A percentile compares a stretch with the other conserved stretches of the same genome.
These are phyloP conservation scores for Spatholobus suberectus DNA, from an alignment of 306 rosid genomes.

Conservation along the genomic window DNA sequence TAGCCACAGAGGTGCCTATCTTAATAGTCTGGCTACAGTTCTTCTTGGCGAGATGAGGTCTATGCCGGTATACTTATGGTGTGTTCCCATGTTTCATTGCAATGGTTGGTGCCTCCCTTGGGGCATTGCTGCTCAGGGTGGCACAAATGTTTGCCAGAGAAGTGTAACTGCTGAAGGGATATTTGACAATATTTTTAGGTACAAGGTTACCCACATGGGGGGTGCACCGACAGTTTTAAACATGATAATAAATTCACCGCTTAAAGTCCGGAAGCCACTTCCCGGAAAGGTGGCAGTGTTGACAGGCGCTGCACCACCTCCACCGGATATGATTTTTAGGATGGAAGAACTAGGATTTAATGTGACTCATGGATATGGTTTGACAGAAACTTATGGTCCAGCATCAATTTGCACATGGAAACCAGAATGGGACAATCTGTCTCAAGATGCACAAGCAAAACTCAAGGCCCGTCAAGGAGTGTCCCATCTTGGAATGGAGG, in stretches of 20 bases:
- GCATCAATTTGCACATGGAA: conserved; percentile 74
- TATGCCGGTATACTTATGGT: conserved; percentile 78
- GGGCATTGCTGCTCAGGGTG: conserved; percentile 93
- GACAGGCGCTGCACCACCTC: conserved; percentile 90
- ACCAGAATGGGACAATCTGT: conserved; percentile 79
- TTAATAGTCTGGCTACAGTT: conserved; percentile 71
- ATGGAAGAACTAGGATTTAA: conserved; percentile 75
- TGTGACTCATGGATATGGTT: conserved; percentile 73
- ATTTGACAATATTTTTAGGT: conserved; percentile 56
- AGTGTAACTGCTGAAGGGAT: conserved; percentile 62
- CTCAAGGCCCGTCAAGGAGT: conserved; percentile 82
- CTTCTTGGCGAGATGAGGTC: conserved; percentile 74
- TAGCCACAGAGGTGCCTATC: conserved; percentile 92
- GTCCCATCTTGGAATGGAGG: conserved; percentile 76
- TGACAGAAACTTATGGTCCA: conserved; percentile 93
- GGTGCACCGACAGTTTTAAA: conserved; percentile 87
- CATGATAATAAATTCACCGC: conserved; percentile 73
- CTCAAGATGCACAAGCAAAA: conserved; percentile 66
- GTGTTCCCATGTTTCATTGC: conserved; percentile 96
- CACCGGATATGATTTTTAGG: conserved; percentile 61
- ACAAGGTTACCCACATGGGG: conserved; percentile 75
- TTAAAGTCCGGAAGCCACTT: conserved; percentile 58
- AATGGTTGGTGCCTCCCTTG: conserved; percentile 96
- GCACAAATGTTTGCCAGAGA: conserved; percentile 84
- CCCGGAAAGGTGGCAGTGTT: conserved; percentile 60